phyloP scores from a whole-genome alignment of 441 rosid species.

The Viola pubescens region DNA sequence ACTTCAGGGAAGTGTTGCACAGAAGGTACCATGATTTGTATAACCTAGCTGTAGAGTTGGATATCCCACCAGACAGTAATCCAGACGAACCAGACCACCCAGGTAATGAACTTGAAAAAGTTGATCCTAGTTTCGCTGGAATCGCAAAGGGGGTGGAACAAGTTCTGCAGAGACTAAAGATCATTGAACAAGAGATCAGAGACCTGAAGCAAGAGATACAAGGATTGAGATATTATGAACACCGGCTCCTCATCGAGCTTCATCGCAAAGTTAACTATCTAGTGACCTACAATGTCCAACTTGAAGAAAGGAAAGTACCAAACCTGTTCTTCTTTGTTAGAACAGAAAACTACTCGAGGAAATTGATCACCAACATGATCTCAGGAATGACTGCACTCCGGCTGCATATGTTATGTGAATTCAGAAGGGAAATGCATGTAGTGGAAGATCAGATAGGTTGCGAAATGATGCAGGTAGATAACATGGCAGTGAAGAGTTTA shows the following conservation, averaged over 20 bases:
- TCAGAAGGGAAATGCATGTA: constrained; percentile 78
- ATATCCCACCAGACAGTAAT: constrained; percentile 50
- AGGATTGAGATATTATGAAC: constrained; percentile 84
- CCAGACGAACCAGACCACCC: constrained; percentile 38
- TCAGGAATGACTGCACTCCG: constrained; percentile 81
- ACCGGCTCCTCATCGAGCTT: constrained; percentile 76
- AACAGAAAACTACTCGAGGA: constrained; percentile 81
- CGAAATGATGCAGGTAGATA: constrained; percentile 83
- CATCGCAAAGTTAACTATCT: constrained; percentile 85
- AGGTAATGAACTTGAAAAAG: constrained; percentile 42
- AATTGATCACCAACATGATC: constrained; percentile 62
- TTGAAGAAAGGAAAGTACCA: constrained; percentile 92
- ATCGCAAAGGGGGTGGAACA: constrained; percentile 86
- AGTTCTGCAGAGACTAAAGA: constrained; percentile 79
- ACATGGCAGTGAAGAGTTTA: constrained; percentile 51
- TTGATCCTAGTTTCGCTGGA: constrained; percentile 78
- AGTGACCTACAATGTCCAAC: constrained; percentile 70
- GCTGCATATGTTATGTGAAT: constrained; percentile 90
- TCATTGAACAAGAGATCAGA: constrained; percentile 89
- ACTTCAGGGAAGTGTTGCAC: constrained; percentile 82
- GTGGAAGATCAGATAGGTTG: constrained; percentile 90
- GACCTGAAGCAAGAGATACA: constrained; percentile 96
- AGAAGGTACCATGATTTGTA: constrained; percentile 72
- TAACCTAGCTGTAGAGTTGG: constrained; percentile 82
- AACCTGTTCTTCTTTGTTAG: constrained; percentile 78